Conservation (phyloP, 805 yeast genomes). For the Saccharomycopsis sp. region DNA sequence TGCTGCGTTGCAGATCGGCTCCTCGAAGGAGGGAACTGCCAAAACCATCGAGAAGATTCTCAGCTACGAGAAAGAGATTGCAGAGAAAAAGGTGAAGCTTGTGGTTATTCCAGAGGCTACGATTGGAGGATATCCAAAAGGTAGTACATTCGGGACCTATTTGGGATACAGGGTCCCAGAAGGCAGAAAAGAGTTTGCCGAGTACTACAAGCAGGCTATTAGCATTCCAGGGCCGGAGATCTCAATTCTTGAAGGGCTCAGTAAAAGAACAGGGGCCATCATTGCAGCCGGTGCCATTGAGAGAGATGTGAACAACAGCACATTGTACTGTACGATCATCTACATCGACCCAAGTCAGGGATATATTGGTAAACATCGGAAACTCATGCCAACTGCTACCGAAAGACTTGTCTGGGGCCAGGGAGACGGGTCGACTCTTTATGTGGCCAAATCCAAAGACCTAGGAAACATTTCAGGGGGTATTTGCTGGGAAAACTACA, state of each 20-base stretch:
- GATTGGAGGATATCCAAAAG: constrained; percentile 43
- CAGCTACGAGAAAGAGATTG: constrained; percentile 33
- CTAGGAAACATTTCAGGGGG: constrained; percentile 39
- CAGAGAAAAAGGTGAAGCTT: constrained; percentile 29
- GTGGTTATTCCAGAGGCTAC: constrained; percentile 42
- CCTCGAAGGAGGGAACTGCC: constrained; percentile 33
- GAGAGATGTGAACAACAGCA: constrained; percentile 31
- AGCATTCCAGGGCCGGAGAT: constrained; percentile 33
- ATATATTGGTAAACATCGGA: constrained; percentile 37
- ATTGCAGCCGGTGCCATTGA: constrained; percentile 38
- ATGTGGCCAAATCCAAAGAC: constrained; percentile 30
- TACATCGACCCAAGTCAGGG: constrained; percentile 35
- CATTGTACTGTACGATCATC: constrained; percentile 37
- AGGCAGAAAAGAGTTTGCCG: constrained; percentile 36
- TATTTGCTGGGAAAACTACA: constrained; percentile 43
- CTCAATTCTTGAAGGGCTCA: constrained; percentile 29
- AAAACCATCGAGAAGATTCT: constrained; percentile 34
- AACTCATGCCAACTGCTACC: constrained; percentile 39
- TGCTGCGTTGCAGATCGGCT: constrained; percentile 39
- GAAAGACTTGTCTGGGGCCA: constrained; percentile 42
- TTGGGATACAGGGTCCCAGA: constrained; percentile 36
- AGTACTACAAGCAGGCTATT: constrained; percentile 32
- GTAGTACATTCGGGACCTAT: constrained; percentile 36
- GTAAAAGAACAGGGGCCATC: constrained; percentile 31
- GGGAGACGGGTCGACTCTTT: constrained; percentile 41